These are phyloP conservation scores for Lotus japonicus DNA, from an alignment of 306 rosid species.

Conservation along the genomic window DNA sequence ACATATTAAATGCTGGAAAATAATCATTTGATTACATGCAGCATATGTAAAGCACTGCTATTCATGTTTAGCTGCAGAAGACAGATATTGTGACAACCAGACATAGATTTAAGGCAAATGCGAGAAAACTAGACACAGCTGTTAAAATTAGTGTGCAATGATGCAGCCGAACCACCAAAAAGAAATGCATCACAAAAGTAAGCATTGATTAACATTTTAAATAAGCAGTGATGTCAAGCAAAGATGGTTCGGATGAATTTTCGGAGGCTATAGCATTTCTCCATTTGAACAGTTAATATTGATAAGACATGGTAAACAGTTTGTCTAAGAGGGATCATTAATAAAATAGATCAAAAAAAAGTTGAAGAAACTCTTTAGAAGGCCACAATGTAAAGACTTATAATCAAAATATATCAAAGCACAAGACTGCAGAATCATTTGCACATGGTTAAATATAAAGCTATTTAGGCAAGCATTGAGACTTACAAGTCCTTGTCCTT, in stretches of 20 bases:
- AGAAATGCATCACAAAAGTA: constrained; percentile 1
- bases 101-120: background rate
- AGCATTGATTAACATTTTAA: too few relatives aligned
- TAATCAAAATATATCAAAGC: constrained; percentile 4
- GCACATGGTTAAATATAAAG: constrained; percentile 1
- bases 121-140: background rate
- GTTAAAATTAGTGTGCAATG: background rate
- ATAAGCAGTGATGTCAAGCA: too few relatives aligned
- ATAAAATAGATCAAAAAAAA: background rate
- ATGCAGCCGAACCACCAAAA: constrained; percentile 4
- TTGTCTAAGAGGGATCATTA: background rate
- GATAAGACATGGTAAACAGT: background rate
- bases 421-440: background rate
- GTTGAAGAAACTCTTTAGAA: background rate
- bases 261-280: too few relatives aligned
- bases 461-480: background rate
- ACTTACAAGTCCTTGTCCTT: background rate
- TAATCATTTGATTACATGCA: background rate
- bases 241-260: too few relatives aligned
- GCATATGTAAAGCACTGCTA: background rate
- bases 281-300: background rate
- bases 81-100: background rate
- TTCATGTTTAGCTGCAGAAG: constrained; percentile 6
- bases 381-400: background rate
- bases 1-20: constrained; percentile 16